Evolutionary conservation across 257 asterid species (phyloP).

Genomic region (Parsonsia alboflavescens): DNA sequence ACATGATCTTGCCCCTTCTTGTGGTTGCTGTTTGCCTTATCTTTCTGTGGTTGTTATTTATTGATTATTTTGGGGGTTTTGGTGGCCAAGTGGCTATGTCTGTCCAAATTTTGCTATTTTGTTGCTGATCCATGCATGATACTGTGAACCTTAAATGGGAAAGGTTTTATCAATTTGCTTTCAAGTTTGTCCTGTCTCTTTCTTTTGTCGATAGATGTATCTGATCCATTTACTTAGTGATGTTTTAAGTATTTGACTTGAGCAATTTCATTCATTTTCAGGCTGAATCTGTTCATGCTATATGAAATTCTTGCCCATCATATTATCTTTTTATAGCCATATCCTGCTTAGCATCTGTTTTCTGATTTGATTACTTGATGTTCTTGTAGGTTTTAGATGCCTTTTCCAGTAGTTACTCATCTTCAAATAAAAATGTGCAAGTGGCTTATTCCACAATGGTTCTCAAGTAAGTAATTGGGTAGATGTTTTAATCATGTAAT

Average conservation of each 20-base stretch:
- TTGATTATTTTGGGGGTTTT: background rate
- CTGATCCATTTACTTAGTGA: background rate
- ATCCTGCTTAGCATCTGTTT: background rate
- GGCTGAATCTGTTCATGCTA: background rate
- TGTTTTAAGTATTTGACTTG: background rate
- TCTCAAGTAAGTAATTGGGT: conserved; percentile 69
- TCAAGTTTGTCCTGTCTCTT: background rate
- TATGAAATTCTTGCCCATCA: conserved; percentile 3
- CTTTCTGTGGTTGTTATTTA: background rate
- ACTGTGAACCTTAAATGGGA: background rate
- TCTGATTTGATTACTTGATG: conserved; percentile 15
- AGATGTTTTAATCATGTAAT: background rate
- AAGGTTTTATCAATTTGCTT: background rate
- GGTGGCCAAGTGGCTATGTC: background rate
- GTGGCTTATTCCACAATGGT: conserved; percentile 81
- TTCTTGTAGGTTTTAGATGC: conserved; percentile 84
- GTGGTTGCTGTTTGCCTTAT: background rate
- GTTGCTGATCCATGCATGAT: background rate
- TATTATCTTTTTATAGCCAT: background rate
- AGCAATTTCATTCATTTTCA: background rate
- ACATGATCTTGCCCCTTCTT: background rate
- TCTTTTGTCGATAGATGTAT: background rate
- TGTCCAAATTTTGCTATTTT: background rate
- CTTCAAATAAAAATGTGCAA: conserved; percentile 87
- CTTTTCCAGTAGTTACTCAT: conserved; percentile 62